A percentile compares a stretch with the other conserved stretches of the same genome.
Evolutionary conservation across 1,284 basidiomycete species (phyloP).

Genomic region (Butyriboletus appendiculatus): DNA sequence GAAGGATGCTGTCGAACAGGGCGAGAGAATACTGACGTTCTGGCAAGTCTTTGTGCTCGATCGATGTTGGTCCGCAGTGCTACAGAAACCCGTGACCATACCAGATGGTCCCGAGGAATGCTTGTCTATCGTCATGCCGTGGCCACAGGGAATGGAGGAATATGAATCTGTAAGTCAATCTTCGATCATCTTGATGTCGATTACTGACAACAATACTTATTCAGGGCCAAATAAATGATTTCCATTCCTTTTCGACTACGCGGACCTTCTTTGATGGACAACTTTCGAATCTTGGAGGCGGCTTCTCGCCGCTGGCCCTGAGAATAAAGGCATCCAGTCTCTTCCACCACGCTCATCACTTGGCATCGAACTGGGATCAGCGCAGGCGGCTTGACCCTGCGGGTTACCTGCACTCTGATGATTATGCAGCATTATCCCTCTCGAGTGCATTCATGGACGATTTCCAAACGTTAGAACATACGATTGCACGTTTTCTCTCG

Average conservation of each 20-base stretch:
- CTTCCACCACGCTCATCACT: constrained; percentile 61
- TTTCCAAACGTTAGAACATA: constrained; percentile 59
- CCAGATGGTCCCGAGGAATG: constrained; percentile 48
- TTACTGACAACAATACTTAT: constrained; percentile 15
- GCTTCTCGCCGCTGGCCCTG: constrained; percentile 62
- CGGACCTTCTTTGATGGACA: constrained; percentile 62
- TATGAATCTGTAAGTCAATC: constrained; percentile 52
- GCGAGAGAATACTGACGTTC: constrained; percentile 65
- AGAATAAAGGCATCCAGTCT: constrained; percentile 76
- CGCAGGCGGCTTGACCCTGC: constrained; percentile 42
- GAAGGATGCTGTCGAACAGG: constrained; percentile 55
- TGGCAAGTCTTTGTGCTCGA: constrained; percentile 74
- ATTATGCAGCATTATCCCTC: constrained; percentile 41
- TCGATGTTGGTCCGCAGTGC: constrained; percentile 62
- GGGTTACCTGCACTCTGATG: constrained; percentile 15
- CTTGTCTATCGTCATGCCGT: constrained; percentile 60
- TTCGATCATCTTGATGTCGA: constrained; percentile 2
- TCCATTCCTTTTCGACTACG: constrained; percentile 55
- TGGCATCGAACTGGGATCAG: constrained; percentile 60
- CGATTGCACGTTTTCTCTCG: constrained; percentile 59
- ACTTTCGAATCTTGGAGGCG: constrained; percentile 45
- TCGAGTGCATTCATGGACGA: constrained; percentile 54
- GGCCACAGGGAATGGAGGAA: constrained; percentile 61
- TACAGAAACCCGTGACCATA: constrained; percentile 57
- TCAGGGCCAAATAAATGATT: constrained; percentile 58